phyloP scores from a whole-genome alignment of 345 rosid genomes.

The Hypericum perforatum region DNA sequence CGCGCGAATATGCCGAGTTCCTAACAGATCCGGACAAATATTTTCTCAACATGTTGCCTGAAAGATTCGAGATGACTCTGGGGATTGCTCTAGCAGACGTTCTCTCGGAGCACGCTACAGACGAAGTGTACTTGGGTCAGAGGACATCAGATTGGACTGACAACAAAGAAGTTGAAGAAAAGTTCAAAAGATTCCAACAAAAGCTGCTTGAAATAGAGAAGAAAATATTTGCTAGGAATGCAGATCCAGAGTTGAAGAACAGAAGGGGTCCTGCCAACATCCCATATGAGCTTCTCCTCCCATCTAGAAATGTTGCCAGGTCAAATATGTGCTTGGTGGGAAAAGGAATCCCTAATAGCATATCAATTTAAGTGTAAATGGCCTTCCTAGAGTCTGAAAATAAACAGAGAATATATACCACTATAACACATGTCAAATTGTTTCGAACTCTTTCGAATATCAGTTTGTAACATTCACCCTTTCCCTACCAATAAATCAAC shows the following conservation, averaged over 20 bases:
- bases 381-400: no score
- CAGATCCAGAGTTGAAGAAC: constrained; percentile 29
- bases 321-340: constrained; percentile 26
- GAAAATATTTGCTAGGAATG: constrained; percentile 34
- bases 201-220: constrained; percentile 30
- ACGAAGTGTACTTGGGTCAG: constrained; percentile 47
- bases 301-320: constrained; percentile 21
- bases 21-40: constrained; percentile 34
- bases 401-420: no score
- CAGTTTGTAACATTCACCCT: no score
- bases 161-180: constrained; percentile 22
- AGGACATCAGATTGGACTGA: constrained; percentile 32
- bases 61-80: constrained; percentile 28
- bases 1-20: constrained; percentile 26
- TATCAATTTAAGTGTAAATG: constrained; percentile 23
- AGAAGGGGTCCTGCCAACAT: constrained; percentile 43
- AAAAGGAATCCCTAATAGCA: constrained; percentile 49
- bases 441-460: no score
- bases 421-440: no score
- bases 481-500: no score
- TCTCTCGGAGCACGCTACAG: constrained; percentile 40
- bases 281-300: constrained; percentile 37
- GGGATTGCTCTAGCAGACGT: constrained; percentile 36
- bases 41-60: constrained; percentile 38
- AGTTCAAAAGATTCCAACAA: constrained; percentile 25